phyloP scores from a whole-genome alignment of 306 rosid genomes.

The Trifolium pratense region DNA sequence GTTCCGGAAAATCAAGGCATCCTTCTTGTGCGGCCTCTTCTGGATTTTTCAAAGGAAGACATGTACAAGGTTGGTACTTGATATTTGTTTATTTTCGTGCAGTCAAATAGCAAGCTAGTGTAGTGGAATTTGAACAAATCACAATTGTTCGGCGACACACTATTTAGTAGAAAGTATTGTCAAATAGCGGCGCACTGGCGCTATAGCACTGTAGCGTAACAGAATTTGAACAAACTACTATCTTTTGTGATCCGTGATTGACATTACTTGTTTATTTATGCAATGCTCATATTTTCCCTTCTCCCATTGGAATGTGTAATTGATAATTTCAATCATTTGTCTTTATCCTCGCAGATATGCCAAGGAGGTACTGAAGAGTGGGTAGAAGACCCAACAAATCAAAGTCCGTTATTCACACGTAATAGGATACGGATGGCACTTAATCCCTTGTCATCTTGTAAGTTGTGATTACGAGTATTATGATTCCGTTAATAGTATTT shows the following conservation, averaged over 20 bases:
- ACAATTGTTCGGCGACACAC: neutral
- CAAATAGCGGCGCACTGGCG: no score
- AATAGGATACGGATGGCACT: constrained; percentile 81
- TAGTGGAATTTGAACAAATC: neutral
- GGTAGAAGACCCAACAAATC: constrained; percentile 97
- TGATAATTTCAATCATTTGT: constrained; percentile 7
- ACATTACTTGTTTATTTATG: neutral
- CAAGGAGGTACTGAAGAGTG: constrained; percentile 65
- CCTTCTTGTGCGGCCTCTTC: constrained; percentile 86
- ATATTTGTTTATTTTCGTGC: neutral
- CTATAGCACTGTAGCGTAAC: neutral
- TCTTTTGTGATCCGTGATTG: neutral
- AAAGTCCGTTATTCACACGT: constrained; percentile 70
- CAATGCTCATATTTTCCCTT: constrained; percentile 9
- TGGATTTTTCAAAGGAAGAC: constrained; percentile 84
- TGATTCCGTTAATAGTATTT: constrained; percentile 4
- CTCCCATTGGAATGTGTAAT: constrained; percentile 21
- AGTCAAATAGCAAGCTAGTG: neutral
- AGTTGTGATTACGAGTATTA: constrained; percentile 44
- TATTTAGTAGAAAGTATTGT: neutral
- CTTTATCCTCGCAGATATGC: constrained; percentile 69
- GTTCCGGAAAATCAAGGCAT: constrained; percentile 54
- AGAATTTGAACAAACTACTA: neutral
- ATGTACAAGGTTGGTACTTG: constrained; percentile 73
- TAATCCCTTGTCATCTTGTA: constrained; percentile 64